A percentile compares a stretch with the other conserved stretches of the same genome.
Evolutionary conservation across 2,329 filamentous ascomycete genomes (phyloP).

Genomic region (Cladosporium sp.): DNA sequence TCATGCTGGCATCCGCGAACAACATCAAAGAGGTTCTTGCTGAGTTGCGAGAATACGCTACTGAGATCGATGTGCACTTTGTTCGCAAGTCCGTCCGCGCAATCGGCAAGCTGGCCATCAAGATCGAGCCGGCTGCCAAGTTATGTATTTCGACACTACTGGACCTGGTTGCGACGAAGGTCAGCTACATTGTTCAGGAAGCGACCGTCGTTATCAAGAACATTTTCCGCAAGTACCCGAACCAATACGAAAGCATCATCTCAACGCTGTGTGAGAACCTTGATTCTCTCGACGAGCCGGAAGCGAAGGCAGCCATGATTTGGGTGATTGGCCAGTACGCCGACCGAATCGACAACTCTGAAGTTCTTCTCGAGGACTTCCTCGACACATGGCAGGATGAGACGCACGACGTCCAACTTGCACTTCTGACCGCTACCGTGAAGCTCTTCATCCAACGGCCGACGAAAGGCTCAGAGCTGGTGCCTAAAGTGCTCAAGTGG

Average conservation of each 20-base stretch:
- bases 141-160: slow-evolving; percentile 91
- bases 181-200: slow-evolving; percentile 98
- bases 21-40: slow-evolving; percentile 96
- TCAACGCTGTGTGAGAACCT: slow-evolving; percentile 93
- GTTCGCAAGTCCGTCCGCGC: slow-evolving; percentile 96
- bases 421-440: slow-evolving; percentile 91
- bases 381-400: slow-evolving; percentile 92
- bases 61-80: slow-evolving; percentile 98
- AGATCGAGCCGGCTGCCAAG: slow-evolving; percentile 91
- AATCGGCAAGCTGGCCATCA: slow-evolving; percentile 97
- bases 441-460: slow-evolving; percentile 97
- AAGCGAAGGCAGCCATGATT: slow-evolving; percentile 97
- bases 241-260: slow-evolving; percentile 98
- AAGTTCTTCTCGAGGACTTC: slow-evolving; percentile 91
- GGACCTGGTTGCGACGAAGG: slow-evolving; percentile 93
- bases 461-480: slow-evolving; percentile 88
- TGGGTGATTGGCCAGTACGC: slow-evolving; percentile 99
- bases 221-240: slow-evolving; percentile 98
- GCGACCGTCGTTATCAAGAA: slow-evolving; percentile 98
- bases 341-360: slow-evolving; percentile 94
- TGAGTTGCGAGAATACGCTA: slow-evolving; percentile 91
- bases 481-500: slow-evolving; percentile 96
- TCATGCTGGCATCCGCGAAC: slow-evolving; percentile 94
- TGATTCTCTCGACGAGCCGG: slow-evolving; percentile 93
- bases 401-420: slow-evolving; percentile 91